A percentile compares a stretch with the other conserved stretches of the same genome.
Evolutionary conservation across 257 asterid species (phyloP).

Genomic region (Lycium barbarum): DNA sequence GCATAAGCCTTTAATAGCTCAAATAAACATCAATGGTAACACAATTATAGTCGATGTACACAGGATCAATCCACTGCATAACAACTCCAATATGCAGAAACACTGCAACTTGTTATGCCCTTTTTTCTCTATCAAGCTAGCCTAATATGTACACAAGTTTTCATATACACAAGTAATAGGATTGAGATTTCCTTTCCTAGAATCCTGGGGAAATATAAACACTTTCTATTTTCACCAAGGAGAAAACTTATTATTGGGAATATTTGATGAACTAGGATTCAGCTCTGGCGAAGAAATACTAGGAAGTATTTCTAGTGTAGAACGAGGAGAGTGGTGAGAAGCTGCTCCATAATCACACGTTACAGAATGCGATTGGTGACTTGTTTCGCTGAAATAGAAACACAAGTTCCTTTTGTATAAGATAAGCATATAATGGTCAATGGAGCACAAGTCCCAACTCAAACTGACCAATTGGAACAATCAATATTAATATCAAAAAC

Average conservation of each 20-base stretch:
- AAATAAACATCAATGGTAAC: background rate
- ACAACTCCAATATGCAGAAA: background rate
- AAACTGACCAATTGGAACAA: background rate
- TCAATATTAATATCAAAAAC: background rate
- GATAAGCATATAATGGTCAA: background rate
- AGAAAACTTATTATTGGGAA: conserved; percentile 26
- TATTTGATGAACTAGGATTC: conserved; percentile 37
- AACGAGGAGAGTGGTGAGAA: conserved; percentile 64
- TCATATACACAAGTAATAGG: background rate
- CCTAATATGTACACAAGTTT: conserved; percentile 9
- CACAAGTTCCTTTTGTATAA: background rate
- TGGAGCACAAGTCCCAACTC: background rate
- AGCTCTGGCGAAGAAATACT: conserved; percentile 48
- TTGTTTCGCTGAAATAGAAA: conserved; percentile 45
- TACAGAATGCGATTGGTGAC: conserved; percentile 44
- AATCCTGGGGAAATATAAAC: background rate
- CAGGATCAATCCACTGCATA: background rate
- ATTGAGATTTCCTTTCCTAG: conserved; percentile 47
- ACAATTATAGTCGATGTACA: background rate
- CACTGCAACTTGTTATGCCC: background rate
- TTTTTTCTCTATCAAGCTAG: background rate
- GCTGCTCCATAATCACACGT: conserved; percentile 39
- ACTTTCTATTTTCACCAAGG: conserved; percentile 18
- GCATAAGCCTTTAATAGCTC: background rate
- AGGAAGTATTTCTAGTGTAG: conserved; percentile 58